phyloP scores from a whole-genome alignment of 768 basidiomycete species.

The Naematelia encephala region DNA sequence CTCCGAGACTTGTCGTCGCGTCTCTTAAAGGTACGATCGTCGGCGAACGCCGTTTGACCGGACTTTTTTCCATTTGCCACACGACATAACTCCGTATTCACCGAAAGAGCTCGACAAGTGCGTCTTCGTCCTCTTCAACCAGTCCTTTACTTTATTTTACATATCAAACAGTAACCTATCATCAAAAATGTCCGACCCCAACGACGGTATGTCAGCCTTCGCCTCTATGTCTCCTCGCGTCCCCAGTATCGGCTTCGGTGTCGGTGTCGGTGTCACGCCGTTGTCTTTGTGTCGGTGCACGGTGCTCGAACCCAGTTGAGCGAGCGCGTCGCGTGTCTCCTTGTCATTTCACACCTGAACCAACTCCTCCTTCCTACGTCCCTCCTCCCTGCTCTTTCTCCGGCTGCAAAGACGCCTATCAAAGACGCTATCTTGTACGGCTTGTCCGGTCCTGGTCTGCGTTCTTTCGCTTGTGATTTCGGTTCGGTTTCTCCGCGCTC shows the following conservation, averaged over 20 bases:
- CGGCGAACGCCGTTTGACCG: not conserved
- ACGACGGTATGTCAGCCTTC: constrained; percentile 44
- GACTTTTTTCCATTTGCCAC: not conserved
- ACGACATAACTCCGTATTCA: not conserved
- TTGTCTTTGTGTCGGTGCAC: too few species aligned
- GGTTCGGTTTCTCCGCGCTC: constrained; percentile 5
- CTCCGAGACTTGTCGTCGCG: too few species aligned
- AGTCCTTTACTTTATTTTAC: not conserved
- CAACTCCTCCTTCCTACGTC: too few species aligned
- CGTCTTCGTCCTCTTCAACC: not conserved
- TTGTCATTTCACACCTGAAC: too few species aligned
- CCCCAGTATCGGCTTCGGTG: not conserved
- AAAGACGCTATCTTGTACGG: not conserved
- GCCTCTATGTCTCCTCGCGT: constrained; percentile 1
- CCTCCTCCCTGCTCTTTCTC: not conserved
- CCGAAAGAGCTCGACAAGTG: not conserved
- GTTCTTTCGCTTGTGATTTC: too few species aligned
- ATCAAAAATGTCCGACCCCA: constrained; percentile 46
- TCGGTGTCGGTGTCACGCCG: not conserved
- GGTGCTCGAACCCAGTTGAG: too few species aligned
- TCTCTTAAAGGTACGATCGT: too few species aligned
- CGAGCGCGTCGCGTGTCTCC: too few species aligned
- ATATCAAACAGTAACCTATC: not conserved
- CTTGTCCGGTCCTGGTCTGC: too few species aligned
- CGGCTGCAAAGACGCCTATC: not conserved